Base-by-base conservation (phyloP, 345 rosid species). In the Clausena lansium region DNA sequence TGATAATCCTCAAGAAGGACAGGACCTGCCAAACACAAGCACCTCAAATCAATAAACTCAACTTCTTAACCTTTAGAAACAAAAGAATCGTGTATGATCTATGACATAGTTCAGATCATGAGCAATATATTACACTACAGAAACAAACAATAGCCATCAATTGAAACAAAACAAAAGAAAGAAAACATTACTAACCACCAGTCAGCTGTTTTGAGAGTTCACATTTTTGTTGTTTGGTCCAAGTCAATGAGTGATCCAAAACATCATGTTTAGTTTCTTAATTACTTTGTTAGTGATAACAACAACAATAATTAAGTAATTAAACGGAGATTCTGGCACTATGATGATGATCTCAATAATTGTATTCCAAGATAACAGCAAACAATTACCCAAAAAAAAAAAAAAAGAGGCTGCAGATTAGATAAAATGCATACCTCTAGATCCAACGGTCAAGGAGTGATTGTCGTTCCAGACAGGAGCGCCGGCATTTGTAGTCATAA, bases 1-100 rank as follows among this genome's bases (percentile, higher is more conserved):
- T 96, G 99, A 75, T 94, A 96, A 86, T 96, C 99, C 91, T 96
- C 98, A 6, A 94, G 90, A 74, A 96, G 94, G 76, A 96, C 83
- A 6, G 99, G 99, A 85, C 99, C 99, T 95, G 79, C 9, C 70
- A 73, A 79, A 57, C 13, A 33, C 4, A 36, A 36, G 30, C 30
- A 4, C 52, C 61, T 52, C 39, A 50, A 64, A 47, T 32, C 24
- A 32, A 41, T 32, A 30, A 72, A 50, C 36, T 6, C 36, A 59
- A 59, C 15, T 27, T 60, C 55, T 25, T 1, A 38, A 58, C 35
- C 3, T 33, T 4, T 36, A 54, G 0, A 32, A 15, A 54, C 22
- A 24, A n/a, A 25, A 57, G 27, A 22, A 57, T 28, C 27, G n/a
- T 9, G 11, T 9, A n/a, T 58, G 62, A 22, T 9, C 11, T 7